A percentile compares a stretch with the other conserved stretches of the same genome.
Conservation (phyloP, 306 rosid species). For the Fagus crenata region DNA sequence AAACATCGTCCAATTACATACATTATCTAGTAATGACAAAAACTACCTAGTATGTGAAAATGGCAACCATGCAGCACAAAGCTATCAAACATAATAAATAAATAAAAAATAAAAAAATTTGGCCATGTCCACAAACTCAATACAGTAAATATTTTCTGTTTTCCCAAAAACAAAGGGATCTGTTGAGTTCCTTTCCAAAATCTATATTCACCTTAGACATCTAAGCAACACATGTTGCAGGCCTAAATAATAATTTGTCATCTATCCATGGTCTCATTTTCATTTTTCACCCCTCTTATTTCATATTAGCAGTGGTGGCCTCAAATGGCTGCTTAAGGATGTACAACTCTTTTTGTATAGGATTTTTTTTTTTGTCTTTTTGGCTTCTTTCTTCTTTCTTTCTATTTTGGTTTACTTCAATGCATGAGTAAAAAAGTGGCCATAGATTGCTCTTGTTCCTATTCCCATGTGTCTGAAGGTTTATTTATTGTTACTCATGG, state of each 20-base stretch:
- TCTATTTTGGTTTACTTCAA: too few species aligned
- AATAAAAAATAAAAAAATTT: not conserved
- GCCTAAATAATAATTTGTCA: not conserved
- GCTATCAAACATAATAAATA: not conserved
- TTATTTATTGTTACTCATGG: not conserved
- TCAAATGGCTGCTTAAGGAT: not conserved
- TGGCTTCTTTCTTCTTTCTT: not conserved
- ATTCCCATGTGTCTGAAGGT: not conserved
- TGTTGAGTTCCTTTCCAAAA: not conserved
- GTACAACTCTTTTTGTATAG: not conserved
- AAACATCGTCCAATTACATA: slow-evolving; percentile 6
- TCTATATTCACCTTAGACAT: not conserved
- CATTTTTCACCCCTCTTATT: not conserved
- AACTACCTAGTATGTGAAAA: slow-evolving; percentile 5
- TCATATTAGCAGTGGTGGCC: not conserved
- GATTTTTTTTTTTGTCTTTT: not conserved
- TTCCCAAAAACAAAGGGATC: not conserved
- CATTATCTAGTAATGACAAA: not conserved
- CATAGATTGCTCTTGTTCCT: not conserved
- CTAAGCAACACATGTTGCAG: not conserved
- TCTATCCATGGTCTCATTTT: not conserved
- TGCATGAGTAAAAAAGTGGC: too few species aligned
- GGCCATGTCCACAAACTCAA: not conserved
- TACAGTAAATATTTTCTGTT: not conserved
- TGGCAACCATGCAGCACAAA: not conserved